Base-by-base conservation (phyloP, 495 filamentous ascomycete genomes). In the Lophiotrema nucula region DNA sequence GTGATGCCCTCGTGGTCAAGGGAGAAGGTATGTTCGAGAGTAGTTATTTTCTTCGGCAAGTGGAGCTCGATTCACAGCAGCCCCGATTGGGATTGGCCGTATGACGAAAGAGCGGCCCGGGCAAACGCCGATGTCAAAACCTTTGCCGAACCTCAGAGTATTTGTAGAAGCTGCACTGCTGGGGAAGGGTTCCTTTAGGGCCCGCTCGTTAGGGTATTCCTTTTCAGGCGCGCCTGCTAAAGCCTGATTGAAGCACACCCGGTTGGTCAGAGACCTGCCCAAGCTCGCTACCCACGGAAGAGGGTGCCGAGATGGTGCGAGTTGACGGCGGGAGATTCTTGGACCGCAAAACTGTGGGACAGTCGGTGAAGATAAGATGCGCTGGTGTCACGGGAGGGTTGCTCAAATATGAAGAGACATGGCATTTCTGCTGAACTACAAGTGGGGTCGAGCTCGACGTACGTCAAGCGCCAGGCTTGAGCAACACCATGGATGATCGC, bases 321-420 rank as follows among this genome's bases (percentile, higher is more conserved):
- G 39, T 8, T 8, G 39, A 11, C 8, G 39, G 8, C 39, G 39
- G 39, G 10, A 43, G 6, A 21, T 35, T 35, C 31, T 35, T 35
- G 31, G 8, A 8, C 31, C 31, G 31, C 31, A 10, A 6, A 18
- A 18, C 39, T 43, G 10, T 8, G 39, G 39, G 39, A 26, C 8
- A 22, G 47, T 45, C 47, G 56, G 47, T 59, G 47, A 50, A 23
- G 56, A 59, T 52, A 52, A 52, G 56, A 53, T 18, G 47, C 16
- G 46, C 28, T 28, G 28, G 22, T 12, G 54, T 58, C 54, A 58
- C 46, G 54, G 45, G 45, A 18, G 15, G 2, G 35, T 33, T 22
- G 28, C 45, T 49, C 35, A 49, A 41, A 49, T 58, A 58, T 35
- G 22, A 19, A 22, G 13, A 38, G 16, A 6, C 23, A 49, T 35